Conservation (phyloP, 1,284 basidiomycete genomes). For the Rhodotorula sp. region DNA sequence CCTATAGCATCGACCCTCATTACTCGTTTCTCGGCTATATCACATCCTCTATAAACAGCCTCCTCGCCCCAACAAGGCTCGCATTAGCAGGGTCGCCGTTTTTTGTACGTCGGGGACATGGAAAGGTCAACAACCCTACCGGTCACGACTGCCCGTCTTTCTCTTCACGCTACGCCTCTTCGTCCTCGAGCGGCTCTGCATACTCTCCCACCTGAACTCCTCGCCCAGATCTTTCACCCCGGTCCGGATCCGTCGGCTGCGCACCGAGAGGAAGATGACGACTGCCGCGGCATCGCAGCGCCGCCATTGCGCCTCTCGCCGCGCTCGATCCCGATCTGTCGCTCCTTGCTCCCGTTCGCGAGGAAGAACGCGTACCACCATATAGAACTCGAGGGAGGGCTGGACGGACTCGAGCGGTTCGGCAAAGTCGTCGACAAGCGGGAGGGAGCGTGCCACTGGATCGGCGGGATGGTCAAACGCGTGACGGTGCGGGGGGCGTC, state of each 20-base stretch:
- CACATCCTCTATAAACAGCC: too few species aligned
- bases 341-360: constrained; percentile 5
- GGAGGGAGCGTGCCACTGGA: neutral
- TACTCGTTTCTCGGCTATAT: too few species aligned
- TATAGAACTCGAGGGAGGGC: neutral
- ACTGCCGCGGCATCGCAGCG: too few species aligned
- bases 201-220: constrained; percentile 8
- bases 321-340: neutral
- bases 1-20: too few species aligned
- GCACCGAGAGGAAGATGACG: neutral
- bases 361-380: constrained; percentile 1
- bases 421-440: neutral
- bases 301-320: constrained; percentile 3
- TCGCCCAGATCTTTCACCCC: constrained; percentile 3
- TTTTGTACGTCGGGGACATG: too few species aligned
- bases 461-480: neutral
- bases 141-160: neutral
- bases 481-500: neutral
- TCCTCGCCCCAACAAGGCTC: too few species aligned
- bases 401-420: neutral
- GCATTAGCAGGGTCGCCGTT: too few species aligned
- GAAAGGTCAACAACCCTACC: too few species aligned
- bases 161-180: neutral
- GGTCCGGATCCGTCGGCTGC: neutral
- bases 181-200: neutral